phyloP scores from a whole-genome alignment of 805 yeast genomes.

The Candida sphagnicola region DNA sequence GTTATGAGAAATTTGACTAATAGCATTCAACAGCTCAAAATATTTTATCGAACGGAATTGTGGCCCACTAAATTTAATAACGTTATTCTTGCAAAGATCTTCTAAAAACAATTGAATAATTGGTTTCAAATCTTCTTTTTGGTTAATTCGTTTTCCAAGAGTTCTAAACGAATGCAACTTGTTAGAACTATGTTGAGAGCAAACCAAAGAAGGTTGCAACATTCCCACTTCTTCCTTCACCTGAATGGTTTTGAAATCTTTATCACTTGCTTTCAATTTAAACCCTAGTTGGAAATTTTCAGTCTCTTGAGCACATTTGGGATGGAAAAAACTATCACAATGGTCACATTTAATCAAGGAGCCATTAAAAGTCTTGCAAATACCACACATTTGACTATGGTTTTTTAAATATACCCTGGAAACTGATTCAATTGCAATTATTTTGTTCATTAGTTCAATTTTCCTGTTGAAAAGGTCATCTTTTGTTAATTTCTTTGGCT shows the following conservation, averaged over 20 bases:
- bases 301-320: conserved; percentile 56
- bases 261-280: conserved; percentile 22
- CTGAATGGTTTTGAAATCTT: conserved; percentile 19
- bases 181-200: conserved; percentile 34
- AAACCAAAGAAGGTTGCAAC: conserved; percentile 41
- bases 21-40: conserved; percentile 11
- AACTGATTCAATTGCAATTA: conserved; percentile 25
- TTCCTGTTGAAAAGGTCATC: conserved; percentile 5
- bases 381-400: conserved; percentile 34
- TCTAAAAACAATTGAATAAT: conserved; percentile 37
- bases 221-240: conserved; percentile 32
- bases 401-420: conserved; percentile 25
- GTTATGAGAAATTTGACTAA: neutral
- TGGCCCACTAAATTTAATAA: conserved; percentile 25
- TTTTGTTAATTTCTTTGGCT: conserved; percentile 3
- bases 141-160: conserved; percentile 24
- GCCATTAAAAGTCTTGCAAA: conserved; percentile 48
- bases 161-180: conserved; percentile 20
- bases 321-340: conserved; percentile 43
- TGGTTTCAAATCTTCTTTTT: conserved; percentile 29
- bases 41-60: conserved; percentile 29
- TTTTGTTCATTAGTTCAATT: conserved; percentile 13
- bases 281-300: conserved; percentile 53
- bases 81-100: conserved; percentile 20
- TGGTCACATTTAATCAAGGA: conserved; percentile 44